These are phyloP conservation scores for Eurotiales sp. DNA, from an alignment of 2,329 filamentous ascomycete genomes.

Conservation along the genomic window DNA sequence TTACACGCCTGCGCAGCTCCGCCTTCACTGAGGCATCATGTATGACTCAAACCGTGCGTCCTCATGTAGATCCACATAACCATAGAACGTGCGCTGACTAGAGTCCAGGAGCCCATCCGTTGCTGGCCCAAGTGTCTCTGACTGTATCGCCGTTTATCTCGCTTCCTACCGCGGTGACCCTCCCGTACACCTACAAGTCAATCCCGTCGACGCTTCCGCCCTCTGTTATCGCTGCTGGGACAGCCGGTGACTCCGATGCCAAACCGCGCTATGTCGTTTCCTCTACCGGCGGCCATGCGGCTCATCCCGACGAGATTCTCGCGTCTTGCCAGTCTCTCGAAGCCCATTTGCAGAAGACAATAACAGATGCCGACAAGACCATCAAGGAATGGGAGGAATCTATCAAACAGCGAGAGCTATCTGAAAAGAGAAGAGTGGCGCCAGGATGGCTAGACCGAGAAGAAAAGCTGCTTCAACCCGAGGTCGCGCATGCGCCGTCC, in stretches of 20 bases:
- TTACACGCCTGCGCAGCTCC: neutral
- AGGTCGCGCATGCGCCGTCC: conserved; percentile 19
- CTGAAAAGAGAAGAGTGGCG: conserved; percentile 60
- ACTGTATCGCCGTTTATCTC: conserved; percentile 93
- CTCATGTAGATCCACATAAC: neutral
- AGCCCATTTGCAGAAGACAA: conserved; percentile 67
- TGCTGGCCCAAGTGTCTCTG: conserved; percentile 87
- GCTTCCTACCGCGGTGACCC: conserved; percentile 81
- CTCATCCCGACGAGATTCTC: conserved; percentile 82
- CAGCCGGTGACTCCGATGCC: conserved; percentile 32
- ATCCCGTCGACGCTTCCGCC: conserved; percentile 83
- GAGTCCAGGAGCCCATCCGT: conserved; percentile 67
- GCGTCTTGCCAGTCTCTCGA: conserved; percentile 75
- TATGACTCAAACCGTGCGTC: conserved; percentile 44
- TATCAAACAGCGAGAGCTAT: conserved; percentile 55
- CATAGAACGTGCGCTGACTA: conserved; percentile 1
- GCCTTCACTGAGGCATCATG: conserved; percentile 26
- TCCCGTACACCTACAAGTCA: conserved; percentile 92
- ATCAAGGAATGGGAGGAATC: conserved; percentile 67
- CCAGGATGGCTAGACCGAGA: conserved; percentile 63
- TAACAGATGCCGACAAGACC: conserved; percentile 62
- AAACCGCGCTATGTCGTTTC: conserved; percentile 73
- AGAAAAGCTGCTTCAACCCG: conserved; percentile 57
- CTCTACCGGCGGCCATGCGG: conserved; percentile 72
- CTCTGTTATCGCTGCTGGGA: conserved; percentile 57